A percentile compares a stretch with the other conserved stretches of the same genome.
These are phyloP conservation scores for Inosperma sp. DNA, from an alignment of 768 basidiomycete species.

Conservation along the genomic window DNA sequence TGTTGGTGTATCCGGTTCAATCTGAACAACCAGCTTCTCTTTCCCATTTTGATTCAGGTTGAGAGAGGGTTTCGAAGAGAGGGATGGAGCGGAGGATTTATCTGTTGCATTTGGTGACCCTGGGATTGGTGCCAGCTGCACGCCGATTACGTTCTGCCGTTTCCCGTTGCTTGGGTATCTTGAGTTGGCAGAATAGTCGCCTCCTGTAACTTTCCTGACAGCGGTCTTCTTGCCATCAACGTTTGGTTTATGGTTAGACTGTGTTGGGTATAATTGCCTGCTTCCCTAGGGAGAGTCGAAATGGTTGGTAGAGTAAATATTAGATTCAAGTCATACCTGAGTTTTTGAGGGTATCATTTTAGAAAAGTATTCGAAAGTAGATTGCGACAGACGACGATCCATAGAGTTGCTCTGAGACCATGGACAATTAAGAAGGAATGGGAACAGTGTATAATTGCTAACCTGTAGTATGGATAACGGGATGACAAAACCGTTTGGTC, in stretches of 20 bases:
- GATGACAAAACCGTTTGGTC: conserved; percentile 86
- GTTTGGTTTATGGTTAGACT: background rate
- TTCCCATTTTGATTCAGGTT: conserved; percentile 18
- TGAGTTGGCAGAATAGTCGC: conserved; percentile 22
- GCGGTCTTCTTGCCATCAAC: conserved; percentile 15
- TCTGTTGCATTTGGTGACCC: conserved; percentile 67
- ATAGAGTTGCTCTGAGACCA: conserved; percentile 59
- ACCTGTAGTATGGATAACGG: conserved; percentile 87
- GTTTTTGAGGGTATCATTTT: conserved; percentile 30
- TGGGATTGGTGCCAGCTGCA: conserved; percentile 59
- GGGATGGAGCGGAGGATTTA: conserved; percentile 52
- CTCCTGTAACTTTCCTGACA: conserved; percentile 27
- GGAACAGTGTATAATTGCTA: conserved; percentile 20
- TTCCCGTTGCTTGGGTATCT: conserved; percentile 25
- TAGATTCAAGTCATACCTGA: conserved; percentile 19
- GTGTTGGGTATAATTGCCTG: background rate
- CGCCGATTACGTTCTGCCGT: conserved; percentile 31
- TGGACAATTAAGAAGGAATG: conserved; percentile 5
- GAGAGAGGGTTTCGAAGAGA: conserved; percentile 36
- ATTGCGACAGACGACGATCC: conserved; percentile 63
- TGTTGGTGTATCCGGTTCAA: conserved; percentile 34
- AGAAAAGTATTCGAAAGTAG: conserved; percentile 42
- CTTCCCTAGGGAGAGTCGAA: conserved; percentile 4
- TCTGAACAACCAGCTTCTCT: conserved; percentile 22
- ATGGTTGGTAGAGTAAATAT: background rate